phyloP scores from a whole-genome alignment of 1,284 basidiomycete species.

The Cryptococcus jaspeensis region DNA sequence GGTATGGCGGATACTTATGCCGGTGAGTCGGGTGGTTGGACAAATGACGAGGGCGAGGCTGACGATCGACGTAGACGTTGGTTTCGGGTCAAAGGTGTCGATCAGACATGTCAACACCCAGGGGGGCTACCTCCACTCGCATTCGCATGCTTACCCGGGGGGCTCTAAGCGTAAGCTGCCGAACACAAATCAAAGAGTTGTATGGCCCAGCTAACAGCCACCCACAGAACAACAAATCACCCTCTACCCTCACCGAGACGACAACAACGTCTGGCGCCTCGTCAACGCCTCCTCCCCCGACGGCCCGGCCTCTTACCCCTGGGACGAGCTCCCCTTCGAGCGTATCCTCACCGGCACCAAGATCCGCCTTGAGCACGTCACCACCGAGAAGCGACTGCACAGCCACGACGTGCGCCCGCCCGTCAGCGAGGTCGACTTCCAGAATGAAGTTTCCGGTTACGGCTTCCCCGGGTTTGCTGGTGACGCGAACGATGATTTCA shows the following conservation, averaged over 20 bases:
- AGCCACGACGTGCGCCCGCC: constrained; percentile 93
- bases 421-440: constrained; percentile 97
- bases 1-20: constrained; percentile 91
- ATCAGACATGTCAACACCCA: constrained; percentile 94
- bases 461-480: constrained; percentile 67
- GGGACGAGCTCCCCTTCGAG: constrained; percentile 59
- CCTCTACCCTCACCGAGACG: constrained; percentile 91
- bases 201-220: no score
- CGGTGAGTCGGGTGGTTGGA: constrained; percentile 55
- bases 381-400: constrained; percentile 84
- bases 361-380: constrained; percentile 78
- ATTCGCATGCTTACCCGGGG: constrained; percentile 80
- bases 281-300: constrained; percentile 62
- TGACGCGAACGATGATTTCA: constrained; percentile 94
- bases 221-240: constrained; percentile 90
- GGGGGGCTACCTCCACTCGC: constrained; percentile 96
- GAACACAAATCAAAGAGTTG: no score
- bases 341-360: constrained; percentile 68
- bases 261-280: constrained; percentile 87
- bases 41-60: background rate
- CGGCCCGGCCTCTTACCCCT: constrained; percentile 59
- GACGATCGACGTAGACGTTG: constrained; percentile 62
- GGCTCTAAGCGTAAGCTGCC: constrained; percentile 81
- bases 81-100: constrained; percentile 76
- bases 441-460: constrained; percentile 96